Evolutionary conservation across 495 filamentous ascomycete species (phyloP).

Genomic region (Delitschia confertaspora): DNA sequence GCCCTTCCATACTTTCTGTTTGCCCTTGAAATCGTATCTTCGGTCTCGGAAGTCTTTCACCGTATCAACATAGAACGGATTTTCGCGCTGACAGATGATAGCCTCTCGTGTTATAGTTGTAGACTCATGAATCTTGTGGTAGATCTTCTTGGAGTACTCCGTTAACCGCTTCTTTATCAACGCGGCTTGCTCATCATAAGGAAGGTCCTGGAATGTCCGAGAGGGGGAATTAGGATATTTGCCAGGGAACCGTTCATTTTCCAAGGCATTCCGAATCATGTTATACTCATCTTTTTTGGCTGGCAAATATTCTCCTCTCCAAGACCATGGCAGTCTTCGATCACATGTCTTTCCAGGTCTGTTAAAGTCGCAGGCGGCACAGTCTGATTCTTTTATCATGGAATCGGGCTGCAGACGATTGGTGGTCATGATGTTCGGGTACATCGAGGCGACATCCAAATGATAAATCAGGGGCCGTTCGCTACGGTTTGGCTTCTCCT

Average conservation of each 20-base stretch:
- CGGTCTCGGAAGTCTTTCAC: slow-evolving; percentile 92
- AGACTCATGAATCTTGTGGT: slow-evolving; percentile 96
- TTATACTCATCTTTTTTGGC: slow-evolving; percentile 97
- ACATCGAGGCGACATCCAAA: slow-evolving; percentile 98
- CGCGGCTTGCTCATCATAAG: slow-evolving; percentile 70
- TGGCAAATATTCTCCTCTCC: slow-evolving; percentile 95
- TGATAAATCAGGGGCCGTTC: slow-evolving; percentile 94
- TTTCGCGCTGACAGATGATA: slow-evolving; percentile 97
- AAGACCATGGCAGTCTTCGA: slow-evolving; percentile 89
- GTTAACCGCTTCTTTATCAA: slow-evolving; percentile 80
- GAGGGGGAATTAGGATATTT: slow-evolving; percentile 58
- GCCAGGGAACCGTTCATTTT: slow-evolving; percentile 84
- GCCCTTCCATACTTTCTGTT: slow-evolving; percentile 97
- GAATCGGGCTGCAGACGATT: slow-evolving; percentile 96
- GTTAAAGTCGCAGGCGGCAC: slow-evolving; percentile 97
- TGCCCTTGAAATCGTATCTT: slow-evolving; percentile 94
- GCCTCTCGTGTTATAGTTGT: slow-evolving; percentile 90
- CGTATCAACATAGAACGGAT: slow-evolving; percentile 97
- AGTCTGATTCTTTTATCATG: slow-evolving; percentile 93
- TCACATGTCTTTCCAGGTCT: slow-evolving; percentile 96
- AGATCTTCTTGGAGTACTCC: slow-evolving; percentile 96
- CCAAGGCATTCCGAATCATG: slow-evolving; percentile 91
- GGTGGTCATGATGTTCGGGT: slow-evolving; percentile 99
- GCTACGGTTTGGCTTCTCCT: slow-evolving; percentile 65
- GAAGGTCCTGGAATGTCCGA: slow-evolving; percentile 72